A percentile compares a stretch with the other conserved stretches of the same genome.
Conservation (phyloP, 2,329 filamentous ascomycete species). For the Chaetomium strumarium region DNA sequence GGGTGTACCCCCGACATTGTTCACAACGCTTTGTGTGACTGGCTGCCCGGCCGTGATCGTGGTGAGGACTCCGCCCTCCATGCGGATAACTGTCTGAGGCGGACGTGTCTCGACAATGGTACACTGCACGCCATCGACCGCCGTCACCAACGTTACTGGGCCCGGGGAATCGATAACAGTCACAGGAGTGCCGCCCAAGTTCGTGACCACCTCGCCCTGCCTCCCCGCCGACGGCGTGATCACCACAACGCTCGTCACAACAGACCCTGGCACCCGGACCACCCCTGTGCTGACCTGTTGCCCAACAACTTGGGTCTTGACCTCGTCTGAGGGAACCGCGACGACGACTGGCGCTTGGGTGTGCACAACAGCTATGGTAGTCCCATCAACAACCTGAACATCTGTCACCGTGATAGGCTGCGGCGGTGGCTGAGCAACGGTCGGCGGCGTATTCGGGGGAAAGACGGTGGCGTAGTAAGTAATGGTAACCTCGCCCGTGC, state of each 20-base stretch:
- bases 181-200: constrained; percentile 19
- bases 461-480: constrained; percentile 19
- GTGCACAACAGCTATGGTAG: constrained; percentile 20
- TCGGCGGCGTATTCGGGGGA: constrained; percentile 7
- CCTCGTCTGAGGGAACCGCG: constrained; percentile 13
- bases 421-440: constrained; percentile 1
- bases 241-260: constrained; percentile 19
- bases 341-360: constrained; percentile 18
- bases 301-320: constrained; percentile 14
- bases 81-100: constrained; percentile 15
- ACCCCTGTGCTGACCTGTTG: constrained; percentile 17
- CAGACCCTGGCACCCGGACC: constrained; percentile 11
- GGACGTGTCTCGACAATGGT: constrained; percentile 21
- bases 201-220: constrained; percentile 10
- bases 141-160: constrained; percentile 13
- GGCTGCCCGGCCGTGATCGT: constrained; percentile 14
- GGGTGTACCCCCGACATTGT: constrained; percentile 13
- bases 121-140: constrained; percentile 8
- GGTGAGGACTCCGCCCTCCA: constrained; percentile 15
- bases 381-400: constrained; percentile 21
- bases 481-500: constrained; percentile 20
- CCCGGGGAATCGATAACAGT: constrained; percentile 16
- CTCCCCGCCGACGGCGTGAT: constrained; percentile 18
- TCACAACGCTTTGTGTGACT: constrained; percentile 15
- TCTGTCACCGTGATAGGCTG: constrained; percentile 22